Base-by-base conservation (phyloP, 2,329 filamentous ascomycete genomes). In the Mycogone perniciosa region DNA sequence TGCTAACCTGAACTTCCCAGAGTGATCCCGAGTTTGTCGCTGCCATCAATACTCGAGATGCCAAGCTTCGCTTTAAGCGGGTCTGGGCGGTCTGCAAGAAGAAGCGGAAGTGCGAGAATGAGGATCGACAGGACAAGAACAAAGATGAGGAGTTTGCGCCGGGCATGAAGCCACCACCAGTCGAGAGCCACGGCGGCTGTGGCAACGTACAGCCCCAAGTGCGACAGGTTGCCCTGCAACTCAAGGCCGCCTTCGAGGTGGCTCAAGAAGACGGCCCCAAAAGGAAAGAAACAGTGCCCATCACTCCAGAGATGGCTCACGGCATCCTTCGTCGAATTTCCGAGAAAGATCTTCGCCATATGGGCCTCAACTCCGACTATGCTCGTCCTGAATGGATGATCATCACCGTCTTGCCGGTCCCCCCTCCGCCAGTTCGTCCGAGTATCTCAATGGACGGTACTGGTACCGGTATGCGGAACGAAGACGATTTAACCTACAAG, bases 401-500 rank as follows among this genome's bases (percentile, higher is more conserved):
- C 54, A 76, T 99, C 55, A 96, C 90, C 0, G 91, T 97, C 45
- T 79, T 99, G 43, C 91, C 93, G 5, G 95, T 99, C 0, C 93
- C 93, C 1, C 93, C 93, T 3, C 93, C 93, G 44, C 91, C 93
- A 3, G 95, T 99, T 35, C 87, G 93, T 49, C 93, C 93, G 5
- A 96, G 90, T 77, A 95, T 99, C 61, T 95, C 92, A 26, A 92
- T 97, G 74, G 95, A 97, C 64, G 91, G 93, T 47, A 95, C 89
- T 40, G 88, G 89, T 48, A 88, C 89, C 58, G 93, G 93, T 56
- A 85, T 92, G 76, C 87, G 93, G 56, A 93, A 93, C 66, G 93
- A 99, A 72, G 93, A 99, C 68, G 95, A 99, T 77, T 80, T 99
- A 79, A 99, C 93, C 0, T 99, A 96, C 80, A 99, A 99, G 73